phyloP scores from a whole-genome alignment of 2,329 filamentous ascomycete genomes.

The Alternaria longipes region DNA sequence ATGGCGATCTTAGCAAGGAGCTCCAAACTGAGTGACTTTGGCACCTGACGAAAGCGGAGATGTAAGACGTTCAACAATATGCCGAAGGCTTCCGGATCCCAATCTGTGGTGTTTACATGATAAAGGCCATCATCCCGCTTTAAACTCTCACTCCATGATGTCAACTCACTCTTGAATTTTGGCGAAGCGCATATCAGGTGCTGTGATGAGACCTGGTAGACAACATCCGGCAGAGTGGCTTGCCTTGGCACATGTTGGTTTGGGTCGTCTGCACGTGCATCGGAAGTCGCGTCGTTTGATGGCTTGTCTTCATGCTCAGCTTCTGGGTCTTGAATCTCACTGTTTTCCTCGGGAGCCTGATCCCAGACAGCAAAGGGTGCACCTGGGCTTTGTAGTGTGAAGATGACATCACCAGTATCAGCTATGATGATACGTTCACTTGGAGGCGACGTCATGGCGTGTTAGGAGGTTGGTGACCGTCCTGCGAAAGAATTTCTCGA shows the following conservation, averaged over 20 bases:
- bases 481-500: no score
- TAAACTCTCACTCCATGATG: neutral
- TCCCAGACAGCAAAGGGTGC: conserved; percentile 14
- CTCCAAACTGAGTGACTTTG: conserved; percentile 52
- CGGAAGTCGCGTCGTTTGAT: neutral
- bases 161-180: conserved; percentile 7
- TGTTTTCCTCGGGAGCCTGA: neutral
- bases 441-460: neutral
- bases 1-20: conserved; percentile 56
- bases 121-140: conserved; percentile 11
- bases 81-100: conserved; percentile 53
- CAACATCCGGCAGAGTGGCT: neutral
- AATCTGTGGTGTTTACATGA: conserved; percentile 18
- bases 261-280: neutral
- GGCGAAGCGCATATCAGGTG: conserved; percentile 11
- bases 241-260: neutral
- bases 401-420: conserved; percentile 9
- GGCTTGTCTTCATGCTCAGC: neutral
- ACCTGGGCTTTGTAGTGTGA: conserved; percentile 2
- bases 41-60: conserved; percentile 53
- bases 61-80: conserved; percentile 59
- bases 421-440: conserved; percentile 4
- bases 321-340: neutral
- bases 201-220: conserved; percentile 12
- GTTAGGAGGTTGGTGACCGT: no score